Conservation (phyloP, 2,329 filamentous ascomycete species). For the Thelonectria olida region DNA sequence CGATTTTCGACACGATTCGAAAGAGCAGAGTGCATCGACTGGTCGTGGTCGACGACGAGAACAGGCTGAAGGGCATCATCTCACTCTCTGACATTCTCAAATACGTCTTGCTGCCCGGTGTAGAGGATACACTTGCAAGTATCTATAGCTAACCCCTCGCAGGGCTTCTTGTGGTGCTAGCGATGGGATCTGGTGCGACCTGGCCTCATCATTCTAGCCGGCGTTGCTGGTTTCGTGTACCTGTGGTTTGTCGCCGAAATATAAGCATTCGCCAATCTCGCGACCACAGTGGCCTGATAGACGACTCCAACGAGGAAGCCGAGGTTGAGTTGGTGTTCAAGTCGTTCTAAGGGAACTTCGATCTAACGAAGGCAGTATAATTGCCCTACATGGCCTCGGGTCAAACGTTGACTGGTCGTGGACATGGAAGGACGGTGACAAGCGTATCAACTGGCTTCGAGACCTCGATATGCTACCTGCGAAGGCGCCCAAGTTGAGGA, state of each 20-base stretch:
- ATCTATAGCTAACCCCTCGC: too few relatives aligned
- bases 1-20: conserved; percentile 95
- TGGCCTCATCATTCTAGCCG: too few relatives aligned
- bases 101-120: conserved; percentile 86
- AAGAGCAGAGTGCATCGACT: conserved; percentile 94
- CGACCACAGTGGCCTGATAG: too few relatives aligned
- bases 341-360: neutral
- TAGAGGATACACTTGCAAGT: conserved; percentile 62
- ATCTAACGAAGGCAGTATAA: conserved; percentile 17
- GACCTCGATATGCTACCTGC: conserved; percentile 28
- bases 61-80: conserved; percentile 85
- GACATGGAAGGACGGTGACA: conserved; percentile 18
- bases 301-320: too few relatives aligned
- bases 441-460: conserved; percentile 25
- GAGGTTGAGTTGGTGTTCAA: neutral
- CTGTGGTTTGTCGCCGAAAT: too few relatives aligned
- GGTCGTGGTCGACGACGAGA: conserved; percentile 91
- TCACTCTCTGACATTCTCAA: conserved; percentile 96
- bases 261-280: too few relatives aligned
- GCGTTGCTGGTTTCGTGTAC: too few relatives aligned
- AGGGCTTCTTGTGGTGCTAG: too few relatives aligned
- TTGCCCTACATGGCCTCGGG: conserved; percentile 33
- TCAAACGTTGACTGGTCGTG: conserved; percentile 33
- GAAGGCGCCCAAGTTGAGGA: conserved; percentile 11
- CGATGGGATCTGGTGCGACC: too few relatives aligned